Base-by-base conservation (phyloP, 805 yeast species). In the Metschnikowia continentalis region DNA sequence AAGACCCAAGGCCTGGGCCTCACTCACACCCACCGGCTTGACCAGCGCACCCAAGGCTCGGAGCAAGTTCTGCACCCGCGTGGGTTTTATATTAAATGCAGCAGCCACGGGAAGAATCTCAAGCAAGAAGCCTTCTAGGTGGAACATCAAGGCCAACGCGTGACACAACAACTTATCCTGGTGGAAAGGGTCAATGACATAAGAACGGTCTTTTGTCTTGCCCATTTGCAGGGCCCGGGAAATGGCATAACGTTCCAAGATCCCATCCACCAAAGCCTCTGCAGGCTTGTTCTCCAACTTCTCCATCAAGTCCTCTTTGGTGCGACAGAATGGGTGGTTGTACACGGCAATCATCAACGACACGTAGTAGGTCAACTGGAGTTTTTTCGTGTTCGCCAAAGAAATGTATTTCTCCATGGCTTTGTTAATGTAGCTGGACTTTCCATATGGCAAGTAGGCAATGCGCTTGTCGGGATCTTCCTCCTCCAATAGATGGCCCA, bases 151-250 rank as follows among this genome's bases (percentile, higher is more conserved):
- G 5, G 86, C 87, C 54, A 94, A 72, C 44, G 90, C 74, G 69
- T 82, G 86, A 68, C 96, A 87, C 57, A 94, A 73, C 45, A 94
- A 74, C 69, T 86, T 90, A 70, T 90, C 96, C 67, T 90, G 96
- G 63, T 82, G 81, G 60, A 81, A 85, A 38, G 98, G 97, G 63
- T 94, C 97, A 54, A 94, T 80, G 54, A 80, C 75, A 65, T 80
- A 92, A n/a, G 85, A 78, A 59, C 84, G 80, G 55, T 85, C 90
- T 64, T 84, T 86, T n/a, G 87, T 72, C 66, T 81, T 83, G 51
- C 94, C 95, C 22, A 23, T 35, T 14, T n/a, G 32, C 33, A 22
- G 40, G 55, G 82, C 78, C 60, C 79, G 80, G 32, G 78, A 62
- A 30, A 84, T 79, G 13, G 97, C 80, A 68, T 90, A 94, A 53